These are phyloP conservation scores for Diversispora epigaea DNA, from an alignment of 192 early-diverging fungal species.

Conservation along the genomic window DNA sequence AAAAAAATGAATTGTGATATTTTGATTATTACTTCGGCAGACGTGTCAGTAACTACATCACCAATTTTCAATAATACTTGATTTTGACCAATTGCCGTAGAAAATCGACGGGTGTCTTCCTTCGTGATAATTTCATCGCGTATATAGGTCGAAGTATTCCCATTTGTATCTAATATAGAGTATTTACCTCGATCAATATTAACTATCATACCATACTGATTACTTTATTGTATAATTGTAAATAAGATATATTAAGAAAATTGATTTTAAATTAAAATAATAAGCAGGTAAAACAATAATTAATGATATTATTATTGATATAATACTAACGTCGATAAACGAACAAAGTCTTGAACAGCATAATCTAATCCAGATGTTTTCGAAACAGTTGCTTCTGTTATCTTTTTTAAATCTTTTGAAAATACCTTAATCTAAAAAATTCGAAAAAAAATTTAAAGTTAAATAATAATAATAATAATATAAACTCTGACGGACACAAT, in stretches of 20 bases:
- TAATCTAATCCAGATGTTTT: conserved; percentile 63
- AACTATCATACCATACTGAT: conserved; percentile 66
- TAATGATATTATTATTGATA: background rate
- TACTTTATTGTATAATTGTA: no score
- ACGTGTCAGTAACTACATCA: conserved; percentile 72
- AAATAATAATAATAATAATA: background rate
- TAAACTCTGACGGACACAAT: background rate
- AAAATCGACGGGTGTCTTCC: conserved; percentile 57
- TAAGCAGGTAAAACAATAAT: no score
- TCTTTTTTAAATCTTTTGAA: conserved; percentile 80
- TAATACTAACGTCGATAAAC: conserved; percentile 62
- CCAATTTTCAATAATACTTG: conserved; percentile 53
- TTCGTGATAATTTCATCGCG: conserved; percentile 63
- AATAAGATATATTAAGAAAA: no score
- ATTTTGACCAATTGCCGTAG: conserved; percentile 1
- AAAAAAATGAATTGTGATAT: background rate
- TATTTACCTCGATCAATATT: conserved; percentile 74
- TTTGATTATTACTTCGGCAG: conserved; percentile 48
- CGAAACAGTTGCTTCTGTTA: conserved; percentile 67
- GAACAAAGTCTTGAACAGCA: conserved; percentile 86
- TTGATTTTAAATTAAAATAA: no score
- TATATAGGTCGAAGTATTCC: conserved; percentile 44
- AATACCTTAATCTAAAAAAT: conserved; percentile 70
- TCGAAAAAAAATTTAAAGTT: background rate
- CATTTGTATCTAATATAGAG: conserved; percentile 76